Conservation (phyloP, 2,329 filamentous ascomycete genomes). For the Ophiocordyceps polyrhachis-furcata region DNA sequence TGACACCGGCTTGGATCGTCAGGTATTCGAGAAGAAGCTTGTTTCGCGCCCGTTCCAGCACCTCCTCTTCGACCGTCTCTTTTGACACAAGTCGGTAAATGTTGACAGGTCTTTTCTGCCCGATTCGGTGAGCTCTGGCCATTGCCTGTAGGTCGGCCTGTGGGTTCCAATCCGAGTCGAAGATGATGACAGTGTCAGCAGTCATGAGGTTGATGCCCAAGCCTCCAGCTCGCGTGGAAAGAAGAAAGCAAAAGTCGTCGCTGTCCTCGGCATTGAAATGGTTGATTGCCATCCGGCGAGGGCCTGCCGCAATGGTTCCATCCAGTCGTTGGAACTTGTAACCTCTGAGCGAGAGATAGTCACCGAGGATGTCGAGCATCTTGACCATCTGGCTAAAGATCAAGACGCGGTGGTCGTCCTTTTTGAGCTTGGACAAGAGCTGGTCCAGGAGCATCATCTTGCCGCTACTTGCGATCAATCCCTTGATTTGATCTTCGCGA, state of each 20-base stretch:
- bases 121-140: slow-evolving; percentile 94
- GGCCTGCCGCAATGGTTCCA: slow-evolving; percentile 77
- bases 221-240: slow-evolving; percentile 89
- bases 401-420: slow-evolving; percentile 83
- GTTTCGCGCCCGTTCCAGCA: slow-evolving; percentile 87
- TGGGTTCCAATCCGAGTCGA: slow-evolving; percentile 98
- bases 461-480: slow-evolving; percentile 87
- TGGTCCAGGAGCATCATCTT: slow-evolving; percentile 99
- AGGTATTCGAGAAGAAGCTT: slow-evolving; percentile 95
- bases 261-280: slow-evolving; percentile 97
- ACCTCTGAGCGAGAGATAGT: slow-evolving; percentile 83
- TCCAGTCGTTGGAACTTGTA: slow-evolving; percentile 91
- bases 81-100: slow-evolving; percentile 95
- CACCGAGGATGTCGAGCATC: slow-evolving; percentile 89
- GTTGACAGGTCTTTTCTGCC: slow-evolving; percentile 87
- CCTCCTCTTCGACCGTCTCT: slow-evolving; percentile 95
- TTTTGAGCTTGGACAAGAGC: slow-evolving; percentile 81
- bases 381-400: slow-evolving; percentile 99
- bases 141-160: slow-evolving; percentile 96
- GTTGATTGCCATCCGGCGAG: slow-evolving; percentile 85
- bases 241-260: slow-evolving; percentile 86
- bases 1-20: slow-evolving; percentile 91
- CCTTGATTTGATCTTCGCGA: slow-evolving; percentile 80
- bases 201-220: slow-evolving; percentile 99
- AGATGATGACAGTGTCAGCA: slow-evolving; percentile 91